These are phyloP conservation scores for Quercus tomentella DNA, from an alignment of 331 rosid species.

Conservation along the genomic window DNA sequence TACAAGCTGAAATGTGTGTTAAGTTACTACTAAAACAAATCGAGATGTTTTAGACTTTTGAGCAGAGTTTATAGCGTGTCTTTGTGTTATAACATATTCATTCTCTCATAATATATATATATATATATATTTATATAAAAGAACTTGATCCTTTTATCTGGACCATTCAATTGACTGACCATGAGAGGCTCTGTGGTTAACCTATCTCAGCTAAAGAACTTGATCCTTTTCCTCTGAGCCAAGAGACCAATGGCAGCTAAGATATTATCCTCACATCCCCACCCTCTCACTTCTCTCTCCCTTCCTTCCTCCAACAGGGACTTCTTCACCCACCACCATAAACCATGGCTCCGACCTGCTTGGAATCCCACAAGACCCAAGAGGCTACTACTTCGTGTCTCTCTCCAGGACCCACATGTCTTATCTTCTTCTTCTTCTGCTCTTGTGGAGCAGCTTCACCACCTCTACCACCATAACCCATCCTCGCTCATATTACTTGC, in stretches of 20 bases:
- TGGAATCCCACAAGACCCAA: conserved; percentile 15
- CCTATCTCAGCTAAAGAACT: not conserved
- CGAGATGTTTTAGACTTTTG: no score
- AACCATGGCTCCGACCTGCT: conserved; percentile 19
- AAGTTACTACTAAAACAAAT: no score
- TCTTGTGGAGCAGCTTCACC: conserved; percentile 22
- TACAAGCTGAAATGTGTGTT: not conserved
- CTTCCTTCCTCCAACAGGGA: not conserved
- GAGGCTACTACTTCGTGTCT: conserved; percentile 24
- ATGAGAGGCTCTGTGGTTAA: not conserved
- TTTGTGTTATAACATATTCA: no score
- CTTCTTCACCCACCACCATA: not conserved
- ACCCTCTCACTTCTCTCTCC: conserved; percentile 23
- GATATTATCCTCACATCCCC: conserved; percentile 18
- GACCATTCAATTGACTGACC: not conserved
- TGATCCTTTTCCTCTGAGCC: not conserved
- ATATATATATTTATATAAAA: no score
- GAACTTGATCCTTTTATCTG: no score
- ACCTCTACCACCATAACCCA: conserved; percentile 23
- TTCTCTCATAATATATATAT: no score
- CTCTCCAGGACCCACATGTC: conserved; percentile 30
- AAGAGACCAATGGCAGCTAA: conserved; percentile 19
- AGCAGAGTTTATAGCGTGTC: no score
- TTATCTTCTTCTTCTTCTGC: conserved; percentile 11
- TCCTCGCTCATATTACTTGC: conserved; percentile 22